phyloP scores from a whole-genome alignment of 495 filamentous ascomycete species.

The Penicillium steckii region DNA sequence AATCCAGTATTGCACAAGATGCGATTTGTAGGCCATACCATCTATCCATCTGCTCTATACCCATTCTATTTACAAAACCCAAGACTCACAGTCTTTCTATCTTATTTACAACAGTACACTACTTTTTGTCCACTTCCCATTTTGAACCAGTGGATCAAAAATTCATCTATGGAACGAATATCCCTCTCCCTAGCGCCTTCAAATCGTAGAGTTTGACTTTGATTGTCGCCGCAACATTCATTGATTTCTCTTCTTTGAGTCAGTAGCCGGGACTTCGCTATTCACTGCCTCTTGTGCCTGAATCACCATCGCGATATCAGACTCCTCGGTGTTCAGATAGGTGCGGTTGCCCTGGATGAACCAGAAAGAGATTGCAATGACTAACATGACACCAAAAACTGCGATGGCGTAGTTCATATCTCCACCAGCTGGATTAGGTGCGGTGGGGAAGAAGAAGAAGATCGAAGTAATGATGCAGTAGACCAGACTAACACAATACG shows the following conservation, averaged over 20 bases:
- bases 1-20: too few relatives aligned
- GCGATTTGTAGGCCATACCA: too few relatives aligned
- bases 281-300: constrained; percentile 31
- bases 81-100: background rate
- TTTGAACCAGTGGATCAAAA: too few relatives aligned
- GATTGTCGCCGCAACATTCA: background rate
- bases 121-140: too few relatives aligned
- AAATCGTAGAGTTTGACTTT: background rate
- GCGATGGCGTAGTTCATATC: constrained; percentile 51
- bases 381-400: constrained; percentile 48
- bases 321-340: constrained; percentile 40
- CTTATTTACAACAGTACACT: background rate
- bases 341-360: constrained; percentile 33
- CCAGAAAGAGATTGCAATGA: constrained; percentile 44
- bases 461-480: constrained; percentile 44
- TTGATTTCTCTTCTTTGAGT: constrained; percentile 13
- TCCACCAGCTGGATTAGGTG: constrained; percentile 33
- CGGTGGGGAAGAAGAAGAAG: constrained; percentile 45
- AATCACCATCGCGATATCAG: constrained; percentile 31
- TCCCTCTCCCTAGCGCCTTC: background rate
- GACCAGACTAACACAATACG: constrained; percentile 40
- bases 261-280: constrained; percentile 15
- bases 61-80: too few relatives aligned
- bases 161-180: too few relatives aligned
- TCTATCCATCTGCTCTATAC: too few relatives aligned